Percentiles rank a stretch among this genome's conserved stretches.
phyloP scores from a whole-genome alignment of 306 rosid species.

The Pyrus communis region DNA sequence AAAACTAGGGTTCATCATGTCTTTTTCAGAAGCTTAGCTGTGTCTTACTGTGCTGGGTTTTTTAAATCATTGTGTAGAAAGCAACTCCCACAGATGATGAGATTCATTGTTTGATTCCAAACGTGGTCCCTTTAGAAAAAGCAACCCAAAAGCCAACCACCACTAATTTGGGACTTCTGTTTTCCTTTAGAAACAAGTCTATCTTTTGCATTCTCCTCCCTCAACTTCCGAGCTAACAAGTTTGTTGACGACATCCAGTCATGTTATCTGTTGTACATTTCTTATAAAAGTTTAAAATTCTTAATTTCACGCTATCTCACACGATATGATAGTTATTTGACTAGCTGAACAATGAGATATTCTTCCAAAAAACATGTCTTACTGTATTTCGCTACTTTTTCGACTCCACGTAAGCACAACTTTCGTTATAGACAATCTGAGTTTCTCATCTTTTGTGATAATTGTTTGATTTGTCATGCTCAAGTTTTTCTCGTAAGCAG shows the following conservation, averaged over 20 bases:
- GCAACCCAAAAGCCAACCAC: constrained; percentile 21
- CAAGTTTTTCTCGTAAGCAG: not conserved
- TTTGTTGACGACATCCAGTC: fast-evolving
- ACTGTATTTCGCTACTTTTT: too few relatives aligned
- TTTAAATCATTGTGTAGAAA: constrained; percentile 24
- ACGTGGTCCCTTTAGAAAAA: constrained; percentile 15
- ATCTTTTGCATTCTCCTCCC: constrained; percentile 17
- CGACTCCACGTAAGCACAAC: not conserved
- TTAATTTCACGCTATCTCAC: not conserved
- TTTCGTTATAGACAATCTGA: too few relatives aligned
- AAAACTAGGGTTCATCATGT: not conserved
- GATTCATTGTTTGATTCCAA: constrained; percentile 19
- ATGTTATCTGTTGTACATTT: not conserved
- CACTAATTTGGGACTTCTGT: not conserved
- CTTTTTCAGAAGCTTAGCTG: constrained; percentile 35
- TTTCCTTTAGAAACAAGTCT: constrained; percentile 22
- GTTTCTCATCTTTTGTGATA: too few relatives aligned
- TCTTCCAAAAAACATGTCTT: not conserved
- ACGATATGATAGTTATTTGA: too few relatives aligned
- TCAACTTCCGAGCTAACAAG: constrained; percentile 9
- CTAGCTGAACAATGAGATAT: not conserved
- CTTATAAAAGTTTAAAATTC: not conserved
- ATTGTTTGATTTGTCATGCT: not conserved
- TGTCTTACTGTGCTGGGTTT: constrained; percentile 2
- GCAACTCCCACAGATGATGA: constrained; percentile 16